These are phyloP conservation scores for Dendrobium officinale DNA, from an alignment of 106 monocot species.

Conservation along the genomic window DNA sequence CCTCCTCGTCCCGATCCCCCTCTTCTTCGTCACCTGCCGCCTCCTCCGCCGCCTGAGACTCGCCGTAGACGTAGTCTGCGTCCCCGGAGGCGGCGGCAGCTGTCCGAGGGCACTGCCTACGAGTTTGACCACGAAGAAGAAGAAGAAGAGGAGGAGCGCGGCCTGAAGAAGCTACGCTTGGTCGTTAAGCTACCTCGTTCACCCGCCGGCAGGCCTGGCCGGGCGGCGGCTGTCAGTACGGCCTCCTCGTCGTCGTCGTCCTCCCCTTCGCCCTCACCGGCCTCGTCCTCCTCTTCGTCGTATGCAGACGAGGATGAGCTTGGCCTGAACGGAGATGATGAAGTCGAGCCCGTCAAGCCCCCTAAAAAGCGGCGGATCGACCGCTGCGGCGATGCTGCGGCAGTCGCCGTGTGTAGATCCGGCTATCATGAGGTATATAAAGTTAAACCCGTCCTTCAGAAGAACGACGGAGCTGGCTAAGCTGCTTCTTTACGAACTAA, in stretches of 20 bases:
- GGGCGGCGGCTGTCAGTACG: neutral
- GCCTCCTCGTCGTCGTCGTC: constrained; percentile 2
- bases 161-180: constrained; percentile 19
- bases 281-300: constrained; percentile 10
- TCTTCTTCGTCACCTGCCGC: constrained; percentile 3
- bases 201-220: neutral
- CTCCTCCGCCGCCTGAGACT: neutral
- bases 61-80: constrained; percentile 21
- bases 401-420: constrained; percentile 14
- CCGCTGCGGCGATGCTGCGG: neutral
- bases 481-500: neutral
- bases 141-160: neutral
- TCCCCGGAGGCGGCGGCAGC: constrained; percentile 5
- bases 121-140: constrained; percentile 9
- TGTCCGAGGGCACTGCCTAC: constrained; percentile 5
- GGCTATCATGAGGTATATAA: constrained; percentile 23
- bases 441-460: constrained; percentile 10
- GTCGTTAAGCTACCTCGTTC: constrained; percentile 24
- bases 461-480: neutral
- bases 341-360: constrained; percentile 23
- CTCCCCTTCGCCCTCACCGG: neutral
- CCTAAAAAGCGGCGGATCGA: constrained; percentile 30
- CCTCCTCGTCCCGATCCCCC: constrained; percentile 1
- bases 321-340: neutral
- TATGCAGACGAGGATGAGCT: constrained; percentile 2